These are phyloP conservation scores for Nigrospora sphaerica DNA, from an alignment of 2,329 filamentous ascomycete genomes.

Conservation along the genomic window DNA sequence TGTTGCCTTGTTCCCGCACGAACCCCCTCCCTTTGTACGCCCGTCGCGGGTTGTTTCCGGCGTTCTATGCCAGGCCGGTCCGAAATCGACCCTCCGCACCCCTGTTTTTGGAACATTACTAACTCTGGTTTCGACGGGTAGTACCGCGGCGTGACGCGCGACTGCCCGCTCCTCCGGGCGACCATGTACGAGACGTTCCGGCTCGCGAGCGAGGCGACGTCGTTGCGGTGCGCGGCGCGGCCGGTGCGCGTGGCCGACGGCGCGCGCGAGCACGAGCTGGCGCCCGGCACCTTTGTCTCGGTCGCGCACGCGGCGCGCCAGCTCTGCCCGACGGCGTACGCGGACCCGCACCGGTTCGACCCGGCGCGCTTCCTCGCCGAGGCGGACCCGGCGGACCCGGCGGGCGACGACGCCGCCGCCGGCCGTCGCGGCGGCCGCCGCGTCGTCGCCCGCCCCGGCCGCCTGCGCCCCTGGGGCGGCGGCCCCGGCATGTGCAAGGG, in stretches of 20 bases:
- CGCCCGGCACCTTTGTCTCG: constrained; percentile 6
- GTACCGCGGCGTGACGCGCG: constrained; percentile 1
- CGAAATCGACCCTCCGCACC: too few relatives aligned
- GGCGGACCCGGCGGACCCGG: constrained; percentile 3
- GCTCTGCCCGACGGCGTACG: constrained; percentile 13
- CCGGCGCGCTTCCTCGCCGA: constrained; percentile 20
- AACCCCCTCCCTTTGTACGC: too few relatives aligned
- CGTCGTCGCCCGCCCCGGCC: constrained; percentile 6
- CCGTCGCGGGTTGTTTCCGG: too few relatives aligned
- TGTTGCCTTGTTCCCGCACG: too few relatives aligned
- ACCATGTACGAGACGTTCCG: constrained; percentile 8
- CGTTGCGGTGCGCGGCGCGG: constrained; percentile 6
- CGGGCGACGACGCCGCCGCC: too few relatives aligned
- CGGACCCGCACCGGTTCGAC: constrained; percentile 16
- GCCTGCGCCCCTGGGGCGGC: constrained; percentile 7
- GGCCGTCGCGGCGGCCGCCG: background rate
- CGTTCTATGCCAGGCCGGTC: too few relatives aligned
- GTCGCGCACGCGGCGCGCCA: constrained; percentile 9
- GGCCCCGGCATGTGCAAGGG: constrained; percentile 9
- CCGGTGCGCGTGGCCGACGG: constrained; percentile 7
- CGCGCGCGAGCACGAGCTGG: constrained; percentile 1
- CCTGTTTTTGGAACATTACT: too few relatives aligned
- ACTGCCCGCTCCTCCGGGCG: constrained; percentile 10
- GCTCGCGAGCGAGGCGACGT: constrained; percentile 6
- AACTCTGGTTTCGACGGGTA: too few relatives aligned